These are phyloP conservation scores for Gossypium schwendimanii DNA, from an alignment of 441 rosid genomes.

Conservation along the genomic window DNA sequence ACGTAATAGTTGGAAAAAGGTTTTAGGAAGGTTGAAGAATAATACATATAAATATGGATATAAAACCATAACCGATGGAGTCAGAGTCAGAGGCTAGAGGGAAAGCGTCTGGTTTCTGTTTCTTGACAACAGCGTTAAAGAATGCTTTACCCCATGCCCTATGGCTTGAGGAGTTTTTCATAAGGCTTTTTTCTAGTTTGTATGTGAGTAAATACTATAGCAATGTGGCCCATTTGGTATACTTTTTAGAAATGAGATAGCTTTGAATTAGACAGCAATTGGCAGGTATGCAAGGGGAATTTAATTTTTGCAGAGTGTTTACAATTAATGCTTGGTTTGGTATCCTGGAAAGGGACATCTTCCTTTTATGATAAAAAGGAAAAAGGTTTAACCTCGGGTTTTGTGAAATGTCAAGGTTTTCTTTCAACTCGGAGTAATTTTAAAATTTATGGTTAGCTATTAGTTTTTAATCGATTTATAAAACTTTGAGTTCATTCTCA, in stretches of 20 bases:
- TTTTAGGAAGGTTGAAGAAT: neutral
- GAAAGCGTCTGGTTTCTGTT: slow-evolving; percentile 13
- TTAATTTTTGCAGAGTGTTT: slow-evolving; percentile 14
- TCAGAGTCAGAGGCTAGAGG: neutral
- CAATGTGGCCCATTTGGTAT: neutral
- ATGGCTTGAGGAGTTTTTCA: neutral
- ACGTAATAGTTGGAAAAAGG: neutral
- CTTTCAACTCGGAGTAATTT: too few relatives aligned
- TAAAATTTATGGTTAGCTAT: too few relatives aligned
- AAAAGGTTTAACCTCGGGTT: neutral
- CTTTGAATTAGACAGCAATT: slow-evolving; percentile 5
- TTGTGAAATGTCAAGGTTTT: too few relatives aligned
- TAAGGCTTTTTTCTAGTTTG: neutral
- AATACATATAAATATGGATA: neutral
- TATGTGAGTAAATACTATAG: neutral
- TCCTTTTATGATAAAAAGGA: slow-evolving; percentile 6
- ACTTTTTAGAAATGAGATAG: neutral
- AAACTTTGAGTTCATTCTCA: rapidly evolving
- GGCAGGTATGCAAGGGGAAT: slow-evolving; percentile 19
- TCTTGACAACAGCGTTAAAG: slow-evolving; percentile 18
- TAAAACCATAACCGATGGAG: neutral
- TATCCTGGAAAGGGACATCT: slow-evolving; percentile 34
- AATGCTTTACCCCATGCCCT: slow-evolving; percentile 16
- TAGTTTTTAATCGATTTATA: too few relatives aligned
- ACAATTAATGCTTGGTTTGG: slow-evolving; percentile 18